Percentiles rank a stretch among this genome's conserved stretches.
These are phyloP conservation scores for Gelatoporia subvermispora DNA, from an alignment of 768 basidiomycete genomes.

Conservation along the genomic window DNA sequence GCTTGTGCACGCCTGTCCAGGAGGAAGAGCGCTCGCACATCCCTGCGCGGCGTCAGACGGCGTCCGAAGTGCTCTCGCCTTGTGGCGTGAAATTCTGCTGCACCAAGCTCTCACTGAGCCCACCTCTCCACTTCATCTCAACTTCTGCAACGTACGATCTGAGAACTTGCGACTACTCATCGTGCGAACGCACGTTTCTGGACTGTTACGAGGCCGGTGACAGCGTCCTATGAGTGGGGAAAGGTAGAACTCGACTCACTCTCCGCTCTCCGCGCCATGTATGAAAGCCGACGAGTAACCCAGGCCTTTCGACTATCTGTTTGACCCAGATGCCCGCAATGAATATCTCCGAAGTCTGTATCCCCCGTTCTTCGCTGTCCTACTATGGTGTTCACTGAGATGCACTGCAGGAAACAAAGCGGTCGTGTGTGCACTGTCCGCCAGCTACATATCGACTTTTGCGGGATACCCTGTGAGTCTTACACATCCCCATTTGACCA, in stretches of 20 bases:
- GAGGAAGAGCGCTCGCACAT: no score
- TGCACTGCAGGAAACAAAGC: slow-evolving; percentile 66
- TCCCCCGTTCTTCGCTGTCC: background rate
- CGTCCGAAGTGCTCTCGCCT: no score
- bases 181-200: slow-evolving; percentile 73
- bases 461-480: slow-evolving; percentile 76
- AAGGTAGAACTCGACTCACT: slow-evolving; percentile 34
- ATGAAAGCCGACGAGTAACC: slow-evolving; percentile 5
- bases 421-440: slow-evolving; percentile 85
- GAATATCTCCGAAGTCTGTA: slow-evolving; percentile 62
- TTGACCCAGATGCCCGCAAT: slow-evolving; percentile 57
- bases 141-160: background rate
- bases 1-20: no score
- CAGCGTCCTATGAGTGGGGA: slow-evolving; percentile 76
- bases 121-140: no score
- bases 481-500: slow-evolving; percentile 1
- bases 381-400: background rate
- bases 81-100: no score
- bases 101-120: no score
- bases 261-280: background rate
- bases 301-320: slow-evolving; percentile 58
- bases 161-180: slow-evolving; percentile 11
- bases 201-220: slow-evolving; percentile 61
- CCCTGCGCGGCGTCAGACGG: no score
- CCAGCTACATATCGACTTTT: slow-evolving; percentile 89